Base-by-base conservation (phyloP, 2,329 filamentous ascomycete species). In the Ceratocystis variospora region DNA sequence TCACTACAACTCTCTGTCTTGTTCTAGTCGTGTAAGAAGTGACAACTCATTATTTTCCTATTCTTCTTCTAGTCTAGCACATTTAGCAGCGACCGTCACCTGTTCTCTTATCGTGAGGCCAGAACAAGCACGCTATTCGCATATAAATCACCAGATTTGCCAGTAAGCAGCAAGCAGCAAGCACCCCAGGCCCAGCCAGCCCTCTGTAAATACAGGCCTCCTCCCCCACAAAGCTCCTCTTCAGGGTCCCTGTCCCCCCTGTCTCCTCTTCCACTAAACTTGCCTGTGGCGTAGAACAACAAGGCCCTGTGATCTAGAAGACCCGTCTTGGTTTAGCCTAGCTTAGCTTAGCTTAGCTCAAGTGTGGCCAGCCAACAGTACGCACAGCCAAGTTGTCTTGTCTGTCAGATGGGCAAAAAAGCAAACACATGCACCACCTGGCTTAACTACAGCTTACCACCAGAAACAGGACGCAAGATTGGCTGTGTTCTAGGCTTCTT, bases 291-390 rank as follows among this genome's bases (percentile, higher is more conserved):
- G 48, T 53, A 25, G 48, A 53, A 53, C 48, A 53, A 41, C 37
- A 22, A 53, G 19, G 48, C 48, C 48, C 48, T 53, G 48, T 53
- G 22, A 53, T 53, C 48, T 28, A 53, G 57, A 61, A 61, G 57
- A 19, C 10, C 1, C 37, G 3, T 15, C 10, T 41, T 41, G 37
- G 37, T 15, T 41, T 41, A 41, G 37, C 37, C 37, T 41, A 41
- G 37, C 37, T 41, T 41, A 41, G 37, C 37, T 41, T 41, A 41
- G 37, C 37, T 41, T 41, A 41, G 37, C 37, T 41, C 37, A 41
- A 41, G 10, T 5, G 12, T 41, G 37, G 37, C 37, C 37, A 41
- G 37, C 37, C 37, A 41, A 41, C 10, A 41, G 10, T 41, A 41
- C 37, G 37, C 15, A 41, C 37, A 12, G 37, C 37, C 37, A 41